phyloP scores from a whole-genome alignment of 225 moss, liverwort and hornwort genomes.

The Physcomitrium patens region DNA sequence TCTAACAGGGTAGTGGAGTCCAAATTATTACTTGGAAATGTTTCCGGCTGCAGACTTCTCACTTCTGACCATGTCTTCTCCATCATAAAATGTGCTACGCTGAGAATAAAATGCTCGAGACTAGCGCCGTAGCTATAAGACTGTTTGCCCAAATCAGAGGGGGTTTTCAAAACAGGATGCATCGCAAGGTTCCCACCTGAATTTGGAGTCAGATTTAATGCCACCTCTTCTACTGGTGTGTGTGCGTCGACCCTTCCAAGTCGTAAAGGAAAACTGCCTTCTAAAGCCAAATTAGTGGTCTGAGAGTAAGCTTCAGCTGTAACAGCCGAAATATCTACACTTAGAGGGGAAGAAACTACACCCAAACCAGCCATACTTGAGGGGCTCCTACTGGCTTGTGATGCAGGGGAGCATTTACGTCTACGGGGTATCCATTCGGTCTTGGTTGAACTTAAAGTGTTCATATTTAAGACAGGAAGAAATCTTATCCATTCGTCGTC shows the following conservation, averaged over 20 bases:
- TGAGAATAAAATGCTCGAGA: constrained; percentile 34
- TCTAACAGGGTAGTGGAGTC: constrained; percentile 33
- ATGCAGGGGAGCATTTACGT: constrained; percentile 16
- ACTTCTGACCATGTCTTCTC: constrained; percentile 39
- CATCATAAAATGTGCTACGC: constrained; percentile 29
- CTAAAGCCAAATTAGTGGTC: constrained; percentile 8
- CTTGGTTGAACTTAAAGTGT: constrained; percentile 15
- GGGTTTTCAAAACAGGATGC: constrained; percentile 27
- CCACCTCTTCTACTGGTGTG: constrained; percentile 19
- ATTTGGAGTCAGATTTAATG: constrained; percentile 21
- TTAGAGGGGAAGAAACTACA: constrained; percentile 21
- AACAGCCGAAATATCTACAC: constrained; percentile 9
- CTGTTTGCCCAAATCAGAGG: constrained; percentile 21
- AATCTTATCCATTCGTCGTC: constrained; percentile 26
- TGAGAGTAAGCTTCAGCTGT: background rate
- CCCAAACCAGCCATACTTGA: constrained; percentile 17
- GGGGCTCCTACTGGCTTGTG: background rate
- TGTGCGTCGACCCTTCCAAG: constrained; percentile 4
- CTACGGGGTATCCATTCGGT: constrained; percentile 21
- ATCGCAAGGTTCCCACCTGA: constrained; percentile 10
- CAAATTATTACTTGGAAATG: constrained; percentile 20
- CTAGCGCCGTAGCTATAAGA: constrained; percentile 5
- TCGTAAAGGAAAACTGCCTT: constrained; percentile 4
- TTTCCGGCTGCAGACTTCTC: constrained; percentile 14
- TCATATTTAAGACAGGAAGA: constrained; percentile 18